Conservation (phyloP, 306 rosid genomes). For the Gastrolobium bilobum region DNA sequence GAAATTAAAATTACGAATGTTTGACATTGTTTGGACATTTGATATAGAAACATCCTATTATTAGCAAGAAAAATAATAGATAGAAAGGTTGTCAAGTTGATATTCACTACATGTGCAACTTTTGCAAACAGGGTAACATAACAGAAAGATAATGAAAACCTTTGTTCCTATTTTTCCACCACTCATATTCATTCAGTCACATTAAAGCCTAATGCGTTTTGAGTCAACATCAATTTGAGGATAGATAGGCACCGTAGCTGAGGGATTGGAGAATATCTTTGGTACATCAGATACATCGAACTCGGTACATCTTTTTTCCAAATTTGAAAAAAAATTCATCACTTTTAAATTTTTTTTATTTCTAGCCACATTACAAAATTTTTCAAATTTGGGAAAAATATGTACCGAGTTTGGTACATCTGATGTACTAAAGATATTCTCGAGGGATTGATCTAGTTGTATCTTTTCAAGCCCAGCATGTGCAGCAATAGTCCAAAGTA, state of each 20-base stretch:
- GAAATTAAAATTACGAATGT: not conserved
- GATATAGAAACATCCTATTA: not conserved
- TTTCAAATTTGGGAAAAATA: too few species aligned
- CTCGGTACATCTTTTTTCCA: too few species aligned
- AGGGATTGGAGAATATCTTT: not conserved
- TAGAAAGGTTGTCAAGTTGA: not conserved
- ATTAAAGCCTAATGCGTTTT: not conserved
- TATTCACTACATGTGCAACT: not conserved
- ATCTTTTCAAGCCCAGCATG: conserved; percentile 64
- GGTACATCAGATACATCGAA: too few species aligned
- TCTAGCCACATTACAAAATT: too few species aligned
- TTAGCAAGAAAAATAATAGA: not conserved
- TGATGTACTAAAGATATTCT: too few species aligned
- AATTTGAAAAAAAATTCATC: too few species aligned
- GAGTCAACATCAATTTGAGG: not conserved
- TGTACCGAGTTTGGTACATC: too few species aligned
- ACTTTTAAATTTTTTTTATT: too few species aligned
- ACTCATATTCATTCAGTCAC: not conserved
- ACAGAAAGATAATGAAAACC: too few species aligned
- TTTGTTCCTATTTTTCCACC: not conserved
- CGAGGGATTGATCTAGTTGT: conserved; percentile 28
- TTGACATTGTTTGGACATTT: not conserved
- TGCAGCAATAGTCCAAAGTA: conserved; percentile 65
- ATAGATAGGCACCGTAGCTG: conserved; percentile 6
- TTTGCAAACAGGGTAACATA: not conserved